These are phyloP conservation scores for Saccharomyces hybrid DNA, from an alignment of 1,139 yeast genomes.

Conservation along the genomic window DNA sequence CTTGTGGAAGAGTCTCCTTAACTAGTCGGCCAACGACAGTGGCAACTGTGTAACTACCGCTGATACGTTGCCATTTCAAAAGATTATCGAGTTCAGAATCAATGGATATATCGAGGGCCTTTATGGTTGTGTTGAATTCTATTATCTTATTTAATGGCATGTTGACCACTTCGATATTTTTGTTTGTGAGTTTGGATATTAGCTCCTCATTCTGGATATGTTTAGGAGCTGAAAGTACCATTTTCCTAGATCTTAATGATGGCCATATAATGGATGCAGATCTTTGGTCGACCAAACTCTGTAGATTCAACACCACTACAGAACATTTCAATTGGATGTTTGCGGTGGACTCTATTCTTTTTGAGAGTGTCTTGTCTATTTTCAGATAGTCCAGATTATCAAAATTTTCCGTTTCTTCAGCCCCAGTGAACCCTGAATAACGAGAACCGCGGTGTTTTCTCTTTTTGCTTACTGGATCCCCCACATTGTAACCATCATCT, in stretches of 20 bases:
- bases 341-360: conserved; percentile 35
- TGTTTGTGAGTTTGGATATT: conserved; percentile 17
- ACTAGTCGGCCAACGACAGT: conserved; percentile 70
- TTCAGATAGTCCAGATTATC: conserved; percentile 48
- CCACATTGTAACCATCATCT: conserved; percentile 4
- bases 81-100: conserved; percentile 57
- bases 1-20: conserved; percentile 31
- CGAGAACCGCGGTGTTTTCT: conserved; percentile 10
- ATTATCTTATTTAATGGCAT: conserved; percentile 39
- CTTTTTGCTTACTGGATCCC: conserved; percentile 16
- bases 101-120: conserved; percentile 63
- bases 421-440: conserved; percentile 11
- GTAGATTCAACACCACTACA: conserved; percentile 68
- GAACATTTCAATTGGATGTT: conserved; percentile 57
- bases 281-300: conserved; percentile 82
- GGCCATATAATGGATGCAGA: conserved; percentile 75
- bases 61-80: conserved; percentile 76
- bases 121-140: conserved; percentile 50
- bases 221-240: conserved; percentile 48
- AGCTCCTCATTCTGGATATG: conserved; percentile 20
- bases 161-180: conserved; percentile 31
- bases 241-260: conserved; percentile 67
- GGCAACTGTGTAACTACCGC: conserved; percentile 75
- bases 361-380: conserved; percentile 42
- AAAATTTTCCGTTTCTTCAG: conserved; percentile 21